Evolutionary conservation across 2,329 filamentous ascomycete species (phyloP), one percentile per base, ranked within the genome.

Genomic region (Xylaria sp.): DNA sequence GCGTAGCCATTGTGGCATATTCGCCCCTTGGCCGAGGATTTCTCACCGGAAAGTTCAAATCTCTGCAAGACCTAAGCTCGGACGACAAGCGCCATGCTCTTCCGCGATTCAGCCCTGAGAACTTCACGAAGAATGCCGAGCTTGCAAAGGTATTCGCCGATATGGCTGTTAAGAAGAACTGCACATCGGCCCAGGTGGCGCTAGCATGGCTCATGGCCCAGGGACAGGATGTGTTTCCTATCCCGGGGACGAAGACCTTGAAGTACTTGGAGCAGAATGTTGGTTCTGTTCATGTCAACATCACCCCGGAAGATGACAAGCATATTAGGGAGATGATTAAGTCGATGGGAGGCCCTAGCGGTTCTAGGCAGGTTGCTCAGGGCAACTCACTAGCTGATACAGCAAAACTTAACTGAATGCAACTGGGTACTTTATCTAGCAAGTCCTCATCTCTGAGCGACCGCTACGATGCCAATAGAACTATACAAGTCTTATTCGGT

Each of bases 131-230:
- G 76, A 91, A 91, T 71, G 69, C 55, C 89, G 12, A 79, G 82
- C 70, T 76, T 90, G 2, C 84, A 86, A 39, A 77, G 78, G 25
- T 51, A 20, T 82, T 91, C 65, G 76, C 79, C 3, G 80, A 75
- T 5, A 74, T 90, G 6, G 88, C 87, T 0, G 79, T 83, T 51
- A 81, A 79, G 70, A 90, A 91, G 78, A 83, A 76, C 6, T 83
- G 82, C 55, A 89, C 89, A 0, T 73, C 87, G 0, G 83, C 82
- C 1, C 86, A 92, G 75, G 76, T 92, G 39, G 85, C 87, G 1
- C 80, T 92, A 34, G 89, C 89, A 0, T 92, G 90, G 89, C 73
- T 92, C 65, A 74, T 90, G 71, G 84, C 84, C 3, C 88, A 91
- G 73, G 87, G 87, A 0, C 82, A 86, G 2, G 86, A 90, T 72